Conservation (phyloP, 2,329 filamentous ascomycete species). For the Grosmannia huntii region DNA sequence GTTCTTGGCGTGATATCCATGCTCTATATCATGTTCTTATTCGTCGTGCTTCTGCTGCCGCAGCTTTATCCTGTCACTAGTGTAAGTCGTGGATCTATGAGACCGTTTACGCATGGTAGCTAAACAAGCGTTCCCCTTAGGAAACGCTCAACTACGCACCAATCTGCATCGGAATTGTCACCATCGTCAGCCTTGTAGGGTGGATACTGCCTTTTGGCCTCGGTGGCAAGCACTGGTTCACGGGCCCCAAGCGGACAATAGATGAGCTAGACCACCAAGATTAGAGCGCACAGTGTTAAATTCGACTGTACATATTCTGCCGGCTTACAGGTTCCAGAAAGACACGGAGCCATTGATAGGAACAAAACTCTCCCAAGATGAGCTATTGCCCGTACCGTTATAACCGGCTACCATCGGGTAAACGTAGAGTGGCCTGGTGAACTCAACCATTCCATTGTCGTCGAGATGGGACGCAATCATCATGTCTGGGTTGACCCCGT, state of each 20-base stretch:
- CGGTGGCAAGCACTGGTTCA: conserved; percentile 23
- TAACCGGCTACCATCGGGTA: conserved; percentile 1
- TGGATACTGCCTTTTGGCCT: conserved; percentile 23
- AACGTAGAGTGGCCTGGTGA: not conserved
- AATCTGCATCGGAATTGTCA: conserved; percentile 24
- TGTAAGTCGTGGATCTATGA: not conserved
- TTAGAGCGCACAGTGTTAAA: conserved; percentile 41
- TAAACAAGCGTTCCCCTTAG: not conserved
- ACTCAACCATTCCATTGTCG: not conserved
- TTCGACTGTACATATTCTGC: conserved; percentile 31
- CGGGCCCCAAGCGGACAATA: conserved; percentile 24
- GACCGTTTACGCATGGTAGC: too few relatives aligned
- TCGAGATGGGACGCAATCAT: not conserved
- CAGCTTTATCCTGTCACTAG: conserved; percentile 24
- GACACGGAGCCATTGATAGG: conserved; percentile 5
- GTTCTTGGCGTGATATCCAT: conserved; percentile 17
- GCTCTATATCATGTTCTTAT: conserved; percentile 22
- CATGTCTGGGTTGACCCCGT: not conserved
- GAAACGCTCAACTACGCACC: conserved; percentile 26
- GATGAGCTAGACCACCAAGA: conserved; percentile 1
- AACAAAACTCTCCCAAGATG: not conserved
- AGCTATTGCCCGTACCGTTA: not conserved
- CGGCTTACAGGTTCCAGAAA: not conserved
- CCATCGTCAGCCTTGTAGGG: conserved; percentile 20
- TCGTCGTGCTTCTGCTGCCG: conserved; percentile 23